A percentile compares a stretch with the other conserved stretches of the same genome.
Conservation (phyloP, 805 yeast genomes). For the Wickerhamomyces kurtzmanii region DNA sequence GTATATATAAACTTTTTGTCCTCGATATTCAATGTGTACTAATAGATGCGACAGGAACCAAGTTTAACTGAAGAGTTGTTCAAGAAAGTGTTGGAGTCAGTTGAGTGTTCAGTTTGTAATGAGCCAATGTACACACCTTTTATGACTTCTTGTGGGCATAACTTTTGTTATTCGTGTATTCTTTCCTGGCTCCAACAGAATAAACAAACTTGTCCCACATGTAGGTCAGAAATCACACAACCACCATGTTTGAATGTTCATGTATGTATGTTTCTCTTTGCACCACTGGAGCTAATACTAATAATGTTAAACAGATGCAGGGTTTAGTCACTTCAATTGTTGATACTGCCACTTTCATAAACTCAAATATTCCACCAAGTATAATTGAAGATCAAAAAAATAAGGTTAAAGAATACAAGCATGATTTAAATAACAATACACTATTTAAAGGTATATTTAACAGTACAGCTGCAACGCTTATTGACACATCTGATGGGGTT, state of each 20-base stretch:
- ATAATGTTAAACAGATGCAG: no score
- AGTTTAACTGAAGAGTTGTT: slow-evolving; percentile 5
- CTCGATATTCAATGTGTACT: no score
- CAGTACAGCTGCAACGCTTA: slow-evolving; percentile 36
- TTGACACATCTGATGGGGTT: slow-evolving; percentile 63
- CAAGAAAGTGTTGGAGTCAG: slow-evolving; percentile 16
- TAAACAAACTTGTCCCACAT: slow-evolving; percentile 58
- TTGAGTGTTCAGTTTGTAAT: slow-evolving; percentile 54
- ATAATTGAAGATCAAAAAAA: slow-evolving; percentile 16
- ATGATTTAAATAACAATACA: slow-evolving; percentile 25
- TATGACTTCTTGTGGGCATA: slow-evolving; percentile 60
- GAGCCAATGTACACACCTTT: slow-evolving; percentile 62
- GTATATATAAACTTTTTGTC: no score
- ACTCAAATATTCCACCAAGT: slow-evolving; percentile 12
- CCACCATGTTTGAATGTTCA: slow-evolving; percentile 46
- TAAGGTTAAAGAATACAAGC: slow-evolving; percentile 23
- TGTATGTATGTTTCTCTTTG: no score
- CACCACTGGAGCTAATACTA: no score
- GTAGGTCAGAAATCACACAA: slow-evolving; percentile 38
- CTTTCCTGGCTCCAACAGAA: background rate
- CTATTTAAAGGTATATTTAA: slow-evolving; percentile 43
- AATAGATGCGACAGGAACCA: slow-evolving; percentile 9
- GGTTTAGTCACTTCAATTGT: slow-evolving; percentile 32
- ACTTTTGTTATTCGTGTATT: slow-evolving; percentile 39
- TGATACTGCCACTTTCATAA: slow-evolving; percentile 19